These are phyloP conservation scores for Inga oerstediana DNA, from an alignment of 306 rosid species.

Conservation along the genomic window DNA sequence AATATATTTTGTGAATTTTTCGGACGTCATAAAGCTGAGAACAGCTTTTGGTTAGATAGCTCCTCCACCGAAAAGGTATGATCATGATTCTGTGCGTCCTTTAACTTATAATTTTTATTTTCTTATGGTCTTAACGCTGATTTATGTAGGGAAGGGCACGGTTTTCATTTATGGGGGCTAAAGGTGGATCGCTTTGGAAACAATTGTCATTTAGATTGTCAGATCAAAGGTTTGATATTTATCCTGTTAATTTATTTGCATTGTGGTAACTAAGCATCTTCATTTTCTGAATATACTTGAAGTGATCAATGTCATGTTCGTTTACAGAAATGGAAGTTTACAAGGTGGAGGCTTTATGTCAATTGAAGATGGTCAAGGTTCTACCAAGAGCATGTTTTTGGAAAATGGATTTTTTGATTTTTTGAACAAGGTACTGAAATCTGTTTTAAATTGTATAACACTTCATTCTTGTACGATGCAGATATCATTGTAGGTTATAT, in stretches of 20 bases:
- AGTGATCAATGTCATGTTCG: constrained; percentile 17
- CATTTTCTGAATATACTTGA: constrained; percentile 16
- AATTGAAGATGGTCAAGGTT: constrained; percentile 74
- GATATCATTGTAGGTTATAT: constrained; percentile 18
- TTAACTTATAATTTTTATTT: constrained; percentile 1
- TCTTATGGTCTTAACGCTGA: background rate
- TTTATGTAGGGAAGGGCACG: constrained; percentile 76
- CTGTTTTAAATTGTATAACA: constrained; percentile 12
- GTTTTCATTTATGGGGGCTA: constrained; percentile 96
- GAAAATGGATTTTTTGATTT: constrained; percentile 84
- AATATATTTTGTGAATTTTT: constrained; percentile 74
- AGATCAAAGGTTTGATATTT: constrained; percentile 67
- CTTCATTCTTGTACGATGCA: constrained; percentile 24
- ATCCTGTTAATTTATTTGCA: constrained; percentile 14
- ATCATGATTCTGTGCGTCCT: constrained; percentile 28
- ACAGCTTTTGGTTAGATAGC: constrained; percentile 98
- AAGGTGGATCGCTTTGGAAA: constrained; percentile 95
- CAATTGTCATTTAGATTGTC: constrained; percentile 76
- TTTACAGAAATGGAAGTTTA: constrained; percentile 56
- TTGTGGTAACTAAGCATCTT: constrained; percentile 14
- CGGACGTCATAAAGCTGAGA: constrained; percentile 73
- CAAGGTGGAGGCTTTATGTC: constrained; percentile 74
- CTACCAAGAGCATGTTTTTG: constrained; percentile 53
- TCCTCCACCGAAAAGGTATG: constrained; percentile 91
- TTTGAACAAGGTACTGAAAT: constrained; percentile 73